Conservation (phyloP, 2,329 filamentous ascomycete species). For the Xylariales sp. region DNA sequence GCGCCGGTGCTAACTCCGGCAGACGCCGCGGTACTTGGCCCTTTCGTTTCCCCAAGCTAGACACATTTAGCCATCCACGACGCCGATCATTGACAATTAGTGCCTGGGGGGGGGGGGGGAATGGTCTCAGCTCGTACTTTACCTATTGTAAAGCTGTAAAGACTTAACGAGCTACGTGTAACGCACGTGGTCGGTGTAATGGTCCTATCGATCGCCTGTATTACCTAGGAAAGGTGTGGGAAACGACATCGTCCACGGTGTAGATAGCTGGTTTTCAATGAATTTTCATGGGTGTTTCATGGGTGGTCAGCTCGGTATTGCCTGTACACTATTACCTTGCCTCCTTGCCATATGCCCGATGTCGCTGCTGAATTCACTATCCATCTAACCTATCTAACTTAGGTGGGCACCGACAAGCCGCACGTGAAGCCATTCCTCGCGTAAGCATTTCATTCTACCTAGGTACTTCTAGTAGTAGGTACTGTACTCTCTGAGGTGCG, state of each 20-base stretch:
- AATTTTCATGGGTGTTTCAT: too few species aligned
- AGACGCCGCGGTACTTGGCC: not conserved
- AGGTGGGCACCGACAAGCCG: not conserved
- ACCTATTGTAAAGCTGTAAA: not conserved
- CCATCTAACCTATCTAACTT: not conserved
- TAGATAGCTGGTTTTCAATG: too few species aligned
- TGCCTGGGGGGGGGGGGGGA: conserved; percentile 6
- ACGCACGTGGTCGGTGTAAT: too few species aligned
- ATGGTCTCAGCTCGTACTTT: conserved; percentile 3
- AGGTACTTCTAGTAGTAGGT: too few species aligned
- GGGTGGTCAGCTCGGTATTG: conserved; percentile 20
- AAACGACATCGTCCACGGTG: too few species aligned
- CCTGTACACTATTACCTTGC: not conserved
- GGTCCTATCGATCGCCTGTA: too few species aligned
- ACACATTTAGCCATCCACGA: conserved; percentile 12
- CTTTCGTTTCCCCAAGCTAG: conserved; percentile 9
- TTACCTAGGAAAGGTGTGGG: too few species aligned
- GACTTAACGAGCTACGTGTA: too few species aligned
- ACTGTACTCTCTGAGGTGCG: not conserved
- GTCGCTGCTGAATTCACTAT: conserved; percentile 12
- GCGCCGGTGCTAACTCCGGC: not conserved
- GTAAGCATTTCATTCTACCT: not conserved
- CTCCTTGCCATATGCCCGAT: conserved; percentile 15
- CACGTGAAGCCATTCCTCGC: not conserved
- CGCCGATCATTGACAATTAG: conserved; percentile 7